Evolutionary conservation across 176 grass and related monocot species (phyloP), one percentile per base, ranked within the genome.

Genomic region (Oryza glumipatula): DNA sequence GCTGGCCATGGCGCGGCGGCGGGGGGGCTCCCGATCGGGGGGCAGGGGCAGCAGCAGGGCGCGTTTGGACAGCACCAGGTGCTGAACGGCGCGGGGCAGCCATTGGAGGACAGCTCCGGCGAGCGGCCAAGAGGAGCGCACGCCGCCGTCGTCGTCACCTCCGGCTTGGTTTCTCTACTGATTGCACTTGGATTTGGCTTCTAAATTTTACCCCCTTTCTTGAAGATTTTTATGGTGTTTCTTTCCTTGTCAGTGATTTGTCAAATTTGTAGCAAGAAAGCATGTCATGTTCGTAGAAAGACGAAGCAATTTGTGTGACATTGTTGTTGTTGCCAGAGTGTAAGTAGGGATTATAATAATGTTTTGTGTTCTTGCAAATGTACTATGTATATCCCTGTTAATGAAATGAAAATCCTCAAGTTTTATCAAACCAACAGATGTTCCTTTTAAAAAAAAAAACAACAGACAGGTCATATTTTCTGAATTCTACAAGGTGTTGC

Each of bases 1-100:
- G 80, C 60, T 1, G 80, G 49, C 26, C 74, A 83, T n/a, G 88
- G 88, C 17, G 66, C 26, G 9, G 79, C 26, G 9, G 79, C 76
- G 45, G 48, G 61, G 19, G 70, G 70, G n/a, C 66, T 72, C 79
- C 88, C 84, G 14, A 70, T 69, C 2, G 88, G 84, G 7, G 88
- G 84, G 7, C 69, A 79, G 36, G 84, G 84, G 26, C 83, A 81
- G 52, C 81, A 81, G 83, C 70, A 70, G 32, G 81, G 76, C 0
- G 80, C 86, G 80, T 91, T 88, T 64, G 85, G 89, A 1, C 89
- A 88, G 81, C 66, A 79, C 23, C 89, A 81, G 54, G 11, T 76
- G 46, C 15, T 80, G 19, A 88, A 91, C 78, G 82, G 82, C 23
- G 81, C 22, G 22, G 85, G 66, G 51, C 67, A 85, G n/a, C 52